These are phyloP conservation scores for Talaromyces wortmannii DNA, from an alignment of 495 filamentous ascomycete species.

Conservation along the genomic window DNA sequence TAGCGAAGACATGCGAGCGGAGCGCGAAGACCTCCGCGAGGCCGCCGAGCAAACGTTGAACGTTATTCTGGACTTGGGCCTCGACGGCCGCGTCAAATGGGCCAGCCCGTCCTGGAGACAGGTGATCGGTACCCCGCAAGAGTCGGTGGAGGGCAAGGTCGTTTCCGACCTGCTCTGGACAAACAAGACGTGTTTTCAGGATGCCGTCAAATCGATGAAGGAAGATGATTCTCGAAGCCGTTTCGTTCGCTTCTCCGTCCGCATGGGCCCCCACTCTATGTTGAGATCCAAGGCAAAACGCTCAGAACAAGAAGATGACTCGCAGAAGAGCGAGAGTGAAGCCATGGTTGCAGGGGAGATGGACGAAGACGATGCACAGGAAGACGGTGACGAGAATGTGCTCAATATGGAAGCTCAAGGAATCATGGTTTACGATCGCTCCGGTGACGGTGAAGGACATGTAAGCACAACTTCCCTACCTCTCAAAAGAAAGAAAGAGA, in stretches of 20 bases:
- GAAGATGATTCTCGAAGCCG: conserved; percentile 89
- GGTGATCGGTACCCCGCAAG: conserved; percentile 73
- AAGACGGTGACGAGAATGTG: conserved; percentile 41
- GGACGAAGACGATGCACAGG: conserved; percentile 37
- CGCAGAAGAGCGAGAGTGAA: conserved; percentile 6
- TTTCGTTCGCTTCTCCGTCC: conserved; percentile 78
- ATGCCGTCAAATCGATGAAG: conserved; percentile 81
- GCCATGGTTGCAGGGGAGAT: conserved; percentile 14
- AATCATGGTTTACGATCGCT: conserved; percentile 93
- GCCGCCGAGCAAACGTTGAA: conserved; percentile 95
- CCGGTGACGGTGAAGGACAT: conserved; percentile 81
- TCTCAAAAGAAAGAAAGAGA: conserved; percentile 7
- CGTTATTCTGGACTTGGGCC: conserved; percentile 85
- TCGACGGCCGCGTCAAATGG: conserved; percentile 87
- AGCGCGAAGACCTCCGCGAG: conserved; percentile 86
- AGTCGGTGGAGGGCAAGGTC: conserved; percentile 65
- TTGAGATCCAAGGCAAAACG: conserved; percentile 41
- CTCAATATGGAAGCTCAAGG: conserved; percentile 90
- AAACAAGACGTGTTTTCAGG: conserved; percentile 68
- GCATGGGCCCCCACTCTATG: conserved; percentile 64
- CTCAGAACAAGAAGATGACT: conserved; percentile 14
- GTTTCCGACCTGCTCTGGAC: conserved; percentile 78
- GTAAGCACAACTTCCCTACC: conserved; percentile 44
- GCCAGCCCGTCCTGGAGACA: conserved; percentile 96
- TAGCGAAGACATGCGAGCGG: conserved; percentile 65